A percentile compares a stretch with the other conserved stretches of the same genome.
These are phyloP conservation scores for Artemisia tridentata DNA, from an alignment of 129 eudicot species.

Conservation along the genomic window DNA sequence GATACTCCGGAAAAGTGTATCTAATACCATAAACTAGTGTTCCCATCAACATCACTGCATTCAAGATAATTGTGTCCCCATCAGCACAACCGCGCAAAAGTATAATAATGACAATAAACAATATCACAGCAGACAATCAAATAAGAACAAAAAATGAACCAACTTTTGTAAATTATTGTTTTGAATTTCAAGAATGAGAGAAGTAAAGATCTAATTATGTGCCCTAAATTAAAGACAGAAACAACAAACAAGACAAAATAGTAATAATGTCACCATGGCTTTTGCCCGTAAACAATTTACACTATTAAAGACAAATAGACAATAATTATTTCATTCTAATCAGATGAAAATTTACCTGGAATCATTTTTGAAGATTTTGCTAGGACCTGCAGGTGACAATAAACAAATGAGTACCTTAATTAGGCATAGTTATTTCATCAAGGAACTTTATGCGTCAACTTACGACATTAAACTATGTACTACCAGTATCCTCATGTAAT, in stretches of 20 bases:
- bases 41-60: constrained; percentile 98
- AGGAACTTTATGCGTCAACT: constrained; percentile 4
- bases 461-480: not conserved
- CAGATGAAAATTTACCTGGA: constrained; percentile 60
- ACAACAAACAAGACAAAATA: too few relatives aligned
- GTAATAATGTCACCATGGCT: too few relatives aligned
- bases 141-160: too few relatives aligned
- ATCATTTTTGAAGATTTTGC: constrained; percentile 99
- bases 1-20: constrained; percentile 83
- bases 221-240: too few relatives aligned
- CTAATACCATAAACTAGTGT: constrained; percentile 86
- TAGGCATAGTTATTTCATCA: constrained; percentile 9
- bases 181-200: too few relatives aligned
- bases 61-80: not conserved
- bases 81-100: not conserved
- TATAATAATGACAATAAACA: not conserved
- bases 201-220: too few relatives aligned
- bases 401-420: constrained; percentile 23
- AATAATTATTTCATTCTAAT: not conserved
- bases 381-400: constrained; percentile 66
- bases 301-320: not conserved
- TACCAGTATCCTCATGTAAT: too few relatives aligned
- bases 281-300: too few relatives aligned
- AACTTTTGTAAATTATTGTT: too few relatives aligned
- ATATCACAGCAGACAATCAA: too few relatives aligned